Base-by-base conservation (phyloP, 1,284 basidiomycete genomes). In the Peniophora sp. region DNA sequence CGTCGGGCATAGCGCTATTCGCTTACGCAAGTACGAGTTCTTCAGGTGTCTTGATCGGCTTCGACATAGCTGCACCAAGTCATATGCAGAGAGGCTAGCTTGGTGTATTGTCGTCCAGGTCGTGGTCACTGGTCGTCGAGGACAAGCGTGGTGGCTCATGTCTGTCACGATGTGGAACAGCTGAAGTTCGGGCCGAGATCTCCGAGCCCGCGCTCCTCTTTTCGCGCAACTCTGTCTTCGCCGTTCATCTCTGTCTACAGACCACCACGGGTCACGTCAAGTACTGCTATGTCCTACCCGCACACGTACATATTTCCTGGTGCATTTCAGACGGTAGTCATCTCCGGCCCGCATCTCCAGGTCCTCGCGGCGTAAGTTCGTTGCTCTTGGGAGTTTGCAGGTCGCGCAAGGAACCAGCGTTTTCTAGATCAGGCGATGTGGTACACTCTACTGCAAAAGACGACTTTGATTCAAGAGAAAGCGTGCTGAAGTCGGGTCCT, bases 311-410 rank as follows among this genome's bases (percentile, higher is more conserved):
- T 85, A 1, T 72, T 79, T 54, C 58, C 64, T 19, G 62, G 68
- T 10, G 52, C 64, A 2, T 50, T 55, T n/a, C 63, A 56, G 32
- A 63, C 71, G 0, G 57, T 82, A 10, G 71, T 71, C 10, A 65
- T 79, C 2, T 72, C 77, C 16, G 86, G 86, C 0, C 74, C 80
- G 1, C 76, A 83, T 54, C 72, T 89, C 2, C 78, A 83, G 51
- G 62, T 82, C 5, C 54, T 87, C 22, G 69, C 81, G 36, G 59
- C 63, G 82, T 85, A 70, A 48, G 64, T 58, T 39, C 53, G 6
- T 32, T 32, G 27, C 27, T 32, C 27, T 32, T 32, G 12, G 27
- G 27, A 12, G 12, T 32, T 12, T 32, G 12, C 27, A 32, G 27
- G 27, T 32, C 27, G 12, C 27, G 27, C 27, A 32, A 32, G 27